Evolutionary conservation across 225 moss, liverwort and hornwort genomes (phyloP).

Genomic region (Anthoceros angustus): DNA sequence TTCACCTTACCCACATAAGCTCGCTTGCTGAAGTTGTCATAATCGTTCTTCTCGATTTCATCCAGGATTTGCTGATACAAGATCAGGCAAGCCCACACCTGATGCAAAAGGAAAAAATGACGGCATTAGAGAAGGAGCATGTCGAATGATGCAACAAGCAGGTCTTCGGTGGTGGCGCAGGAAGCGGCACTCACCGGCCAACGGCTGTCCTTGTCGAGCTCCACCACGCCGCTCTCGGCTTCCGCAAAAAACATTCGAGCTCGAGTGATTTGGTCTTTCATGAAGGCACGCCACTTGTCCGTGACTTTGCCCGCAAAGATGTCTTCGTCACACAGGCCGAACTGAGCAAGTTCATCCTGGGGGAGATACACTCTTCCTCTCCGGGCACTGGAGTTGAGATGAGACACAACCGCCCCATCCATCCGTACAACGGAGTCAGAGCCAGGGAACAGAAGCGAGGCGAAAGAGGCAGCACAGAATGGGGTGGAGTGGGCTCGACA

Average conservation of each 20-base stretch:
- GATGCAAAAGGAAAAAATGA: background rate
- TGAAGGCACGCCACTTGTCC: constrained; percentile 84
- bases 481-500: background rate
- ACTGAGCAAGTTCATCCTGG: constrained; percentile 67
- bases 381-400: constrained; percentile 29
- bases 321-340: constrained; percentile 71
- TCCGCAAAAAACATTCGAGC: constrained; percentile 76
- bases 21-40: constrained; percentile 72
- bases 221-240: constrained; percentile 72
- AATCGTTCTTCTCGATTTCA: constrained; percentile 65
- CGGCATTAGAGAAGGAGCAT: background rate
- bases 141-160: background rate
- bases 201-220: constrained; percentile 81
- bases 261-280: constrained; percentile 76
- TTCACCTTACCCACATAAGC: constrained; percentile 85
- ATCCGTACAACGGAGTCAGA: background rate
- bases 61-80: constrained; percentile 79
- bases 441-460: background rate
- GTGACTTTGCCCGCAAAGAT: constrained; percentile 77
- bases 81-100: constrained; percentile 91
- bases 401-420: background rate
- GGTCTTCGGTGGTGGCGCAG: background rate
- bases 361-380: constrained; percentile 69
- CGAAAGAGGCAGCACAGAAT: too few species aligned
- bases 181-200: constrained; percentile 49